These are phyloP conservation scores for Jacaranda copaia DNA, from an alignment of 257 asterid genomes.

Conservation along the genomic window DNA sequence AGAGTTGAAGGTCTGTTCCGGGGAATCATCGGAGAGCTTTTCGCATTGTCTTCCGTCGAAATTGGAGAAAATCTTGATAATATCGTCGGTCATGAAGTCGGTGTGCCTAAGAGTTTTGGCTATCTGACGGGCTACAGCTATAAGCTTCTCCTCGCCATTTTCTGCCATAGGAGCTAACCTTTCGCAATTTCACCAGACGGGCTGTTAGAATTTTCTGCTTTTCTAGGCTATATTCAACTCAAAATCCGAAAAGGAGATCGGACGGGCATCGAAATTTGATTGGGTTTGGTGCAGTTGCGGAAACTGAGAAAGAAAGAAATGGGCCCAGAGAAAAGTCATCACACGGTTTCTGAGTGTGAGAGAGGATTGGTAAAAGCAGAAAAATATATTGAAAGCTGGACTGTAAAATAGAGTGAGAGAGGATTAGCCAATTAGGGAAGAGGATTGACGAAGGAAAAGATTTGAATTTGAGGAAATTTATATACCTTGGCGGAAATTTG, in stretches of 20 bases:
- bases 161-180: conserved; percentile 60
- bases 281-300: conserved; percentile 36
- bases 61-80: conserved; percentile 75
- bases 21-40: conserved; percentile 57
- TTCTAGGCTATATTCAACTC: not conserved
- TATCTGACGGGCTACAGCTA: conserved; percentile 85
- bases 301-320: conserved; percentile 24
- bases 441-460: conserved; percentile 7
- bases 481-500: no score
- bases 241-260: not conserved
- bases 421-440: no score
- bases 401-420: not conserved
- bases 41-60: conserved; percentile 77
- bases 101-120: conserved; percentile 84
- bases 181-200: not conserved
- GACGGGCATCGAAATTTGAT: not conserved
- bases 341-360: conserved; percentile 40
- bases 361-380: conserved; percentile 4
- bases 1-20: conserved; percentile 62
- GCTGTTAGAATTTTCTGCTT: not conserved
- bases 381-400: not conserved
- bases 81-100: conserved; percentile 81
- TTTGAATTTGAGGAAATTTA: not conserved
- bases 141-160: conserved; percentile 80
- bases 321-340: conserved; percentile 39